phyloP scores from a whole-genome alignment of 1,284 basidiomycete species.

The Volvariella surrecta region DNA sequence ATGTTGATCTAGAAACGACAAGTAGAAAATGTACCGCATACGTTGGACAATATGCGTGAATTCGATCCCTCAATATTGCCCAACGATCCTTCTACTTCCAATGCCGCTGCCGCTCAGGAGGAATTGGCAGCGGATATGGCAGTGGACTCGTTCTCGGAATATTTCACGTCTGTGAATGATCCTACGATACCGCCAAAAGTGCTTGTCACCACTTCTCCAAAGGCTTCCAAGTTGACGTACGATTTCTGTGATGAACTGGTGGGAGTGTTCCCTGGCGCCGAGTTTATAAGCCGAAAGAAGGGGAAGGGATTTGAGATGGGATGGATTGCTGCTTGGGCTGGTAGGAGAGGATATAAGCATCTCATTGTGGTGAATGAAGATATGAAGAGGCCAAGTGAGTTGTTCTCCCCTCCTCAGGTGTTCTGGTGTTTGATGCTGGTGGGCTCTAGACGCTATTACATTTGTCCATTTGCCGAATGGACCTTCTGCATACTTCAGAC shows the following conservation, averaged over 20 bases:
- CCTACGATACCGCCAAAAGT: constrained; percentile 73
- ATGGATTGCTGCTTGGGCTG: constrained; percentile 90
- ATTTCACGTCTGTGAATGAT: constrained; percentile 58
- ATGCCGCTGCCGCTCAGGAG: constrained; percentile 33
- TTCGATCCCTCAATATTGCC: constrained; percentile 82
- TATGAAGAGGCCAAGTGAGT: constrained; percentile 84
- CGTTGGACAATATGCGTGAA: constrained; percentile 90
- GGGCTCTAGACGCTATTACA: constrained; percentile 78
- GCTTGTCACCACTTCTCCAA: constrained; percentile 86
- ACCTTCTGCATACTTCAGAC: constrained; percentile 94
- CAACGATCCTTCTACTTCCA: constrained; percentile 49
- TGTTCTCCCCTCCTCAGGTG: neutral
- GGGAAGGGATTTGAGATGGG: constrained; percentile 93
- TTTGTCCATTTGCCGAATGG: constrained; percentile 87
- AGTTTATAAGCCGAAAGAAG: constrained; percentile 86
- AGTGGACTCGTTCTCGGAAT: constrained; percentile 64
- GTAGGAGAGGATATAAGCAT: constrained; percentile 81
- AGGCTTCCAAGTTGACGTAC: constrained; percentile 77
- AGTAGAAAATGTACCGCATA: constrained; percentile 80
- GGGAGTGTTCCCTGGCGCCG: constrained; percentile 89
- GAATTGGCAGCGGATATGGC: constrained; percentile 63
- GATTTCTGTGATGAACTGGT: constrained; percentile 90
- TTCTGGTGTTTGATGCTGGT: constrained; percentile 2
- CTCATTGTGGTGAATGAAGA: constrained; percentile 94
- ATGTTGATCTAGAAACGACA: constrained; percentile 61